These are phyloP conservation scores for Fonsecaea multimorphosa DNA, from an alignment of 2,329 filamentous ascomycete species.

Conservation along the genomic window DNA sequence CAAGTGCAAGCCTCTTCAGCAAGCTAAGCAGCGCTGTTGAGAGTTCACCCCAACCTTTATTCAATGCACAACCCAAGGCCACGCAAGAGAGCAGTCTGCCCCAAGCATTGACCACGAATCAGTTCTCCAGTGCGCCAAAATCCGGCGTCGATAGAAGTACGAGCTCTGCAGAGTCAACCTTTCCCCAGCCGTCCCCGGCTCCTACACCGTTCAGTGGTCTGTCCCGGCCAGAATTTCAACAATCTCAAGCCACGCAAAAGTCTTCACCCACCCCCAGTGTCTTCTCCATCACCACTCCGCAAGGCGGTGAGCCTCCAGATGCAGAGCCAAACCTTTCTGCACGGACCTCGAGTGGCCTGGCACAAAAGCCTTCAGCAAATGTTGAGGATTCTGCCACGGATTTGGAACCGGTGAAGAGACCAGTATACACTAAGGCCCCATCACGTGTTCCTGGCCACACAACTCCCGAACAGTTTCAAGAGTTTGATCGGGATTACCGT, in stretches of 20 bases:
- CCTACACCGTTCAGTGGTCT: constrained; percentile 7
- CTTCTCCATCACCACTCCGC: neutral
- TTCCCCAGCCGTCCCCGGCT: neutral
- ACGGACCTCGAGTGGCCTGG: constrained; percentile 7
- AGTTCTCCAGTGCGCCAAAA: constrained; percentile 9
- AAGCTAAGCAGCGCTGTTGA: constrained; percentile 15
- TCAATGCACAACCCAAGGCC: constrained; percentile 18
- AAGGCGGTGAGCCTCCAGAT: neutral
- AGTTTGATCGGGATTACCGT: constrained; percentile 41
- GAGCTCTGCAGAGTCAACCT: constrained; percentile 11
- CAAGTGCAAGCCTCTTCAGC: constrained; percentile 14
- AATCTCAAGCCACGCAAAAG: constrained; percentile 13
- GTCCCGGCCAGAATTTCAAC: constrained; percentile 8
- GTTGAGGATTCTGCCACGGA: neutral
- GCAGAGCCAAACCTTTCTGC: constrained; percentile 19
- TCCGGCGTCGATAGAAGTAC: neutral
- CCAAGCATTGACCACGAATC: constrained; percentile 4
- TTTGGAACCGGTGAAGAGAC: constrained; percentile 24
- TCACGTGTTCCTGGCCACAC: constrained; percentile 33
- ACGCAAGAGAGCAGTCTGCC: neutral
- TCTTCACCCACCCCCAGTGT: neutral
- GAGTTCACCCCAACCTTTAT: constrained; percentile 9
- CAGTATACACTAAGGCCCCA: constrained; percentile 38
- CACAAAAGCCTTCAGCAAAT: constrained; percentile 6
- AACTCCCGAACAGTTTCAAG: constrained; percentile 36